These are phyloP conservation scores for Catharanthus roseus DNA, from an alignment of 257 asterid species.

Conservation along the genomic window DNA sequence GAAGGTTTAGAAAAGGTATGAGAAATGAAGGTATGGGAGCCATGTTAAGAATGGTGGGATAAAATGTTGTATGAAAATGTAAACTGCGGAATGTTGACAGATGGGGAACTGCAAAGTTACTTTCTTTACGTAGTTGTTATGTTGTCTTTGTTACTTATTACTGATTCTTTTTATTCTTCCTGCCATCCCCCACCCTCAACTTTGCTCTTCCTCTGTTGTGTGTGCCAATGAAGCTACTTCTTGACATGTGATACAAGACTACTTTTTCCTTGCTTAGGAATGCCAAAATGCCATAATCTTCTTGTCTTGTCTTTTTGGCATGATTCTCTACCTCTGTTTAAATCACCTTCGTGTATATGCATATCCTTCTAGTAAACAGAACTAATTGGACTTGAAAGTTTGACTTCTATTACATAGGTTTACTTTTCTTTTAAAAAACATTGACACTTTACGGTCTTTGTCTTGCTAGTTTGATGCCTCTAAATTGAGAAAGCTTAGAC, in stretches of 20 bases:
- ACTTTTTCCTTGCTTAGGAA: not conserved
- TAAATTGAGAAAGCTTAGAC: constrained; percentile 70
- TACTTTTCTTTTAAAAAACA: constrained; percentile 1
- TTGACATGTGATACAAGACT: not conserved
- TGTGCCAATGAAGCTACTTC: not conserved
- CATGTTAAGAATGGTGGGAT: not conserved
- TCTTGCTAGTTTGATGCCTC: constrained; percentile 73
- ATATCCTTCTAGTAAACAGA: not conserved
- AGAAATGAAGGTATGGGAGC: not conserved
- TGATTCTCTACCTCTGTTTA: not conserved
- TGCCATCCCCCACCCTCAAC: not conserved
- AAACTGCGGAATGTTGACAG: not conserved
- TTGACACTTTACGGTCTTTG: constrained; percentile 5
- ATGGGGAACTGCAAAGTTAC: not conserved
- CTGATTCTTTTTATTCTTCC: not conserved
- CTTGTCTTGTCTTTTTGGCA: not conserved
- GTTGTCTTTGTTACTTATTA: too few species aligned
- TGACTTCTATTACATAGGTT: not conserved
- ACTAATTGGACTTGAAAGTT: not conserved
- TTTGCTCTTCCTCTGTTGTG: not conserved
- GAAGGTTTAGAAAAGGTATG: constrained; percentile 76
- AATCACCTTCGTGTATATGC: not conserved
- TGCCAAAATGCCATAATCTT: not conserved
- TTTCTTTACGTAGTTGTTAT: too few species aligned
- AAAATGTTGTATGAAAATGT: too few species aligned